Percentiles rank a stretch among this genome's conserved stretches.
Conservation (phyloP, 495 filamentous ascomycete genomes). For the Elasticomyces elasticus region DNA sequence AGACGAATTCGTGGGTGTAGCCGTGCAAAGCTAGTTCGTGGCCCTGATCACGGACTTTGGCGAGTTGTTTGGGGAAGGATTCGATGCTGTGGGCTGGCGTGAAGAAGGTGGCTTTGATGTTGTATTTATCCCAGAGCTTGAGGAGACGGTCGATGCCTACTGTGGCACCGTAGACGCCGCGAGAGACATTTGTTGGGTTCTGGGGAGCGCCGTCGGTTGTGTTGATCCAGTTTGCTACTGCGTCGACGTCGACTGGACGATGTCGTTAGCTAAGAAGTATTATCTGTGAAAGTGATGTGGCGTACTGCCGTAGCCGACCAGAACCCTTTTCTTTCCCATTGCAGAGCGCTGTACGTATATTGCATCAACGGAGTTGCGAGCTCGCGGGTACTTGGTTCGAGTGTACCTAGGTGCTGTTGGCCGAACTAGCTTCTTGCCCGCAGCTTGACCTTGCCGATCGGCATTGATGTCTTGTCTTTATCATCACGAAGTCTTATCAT, state of each 20-base stretch:
- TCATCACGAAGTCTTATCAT: too few species aligned
- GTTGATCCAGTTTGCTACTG: slow-evolving; percentile 40
- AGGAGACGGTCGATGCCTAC: slow-evolving; percentile 36
- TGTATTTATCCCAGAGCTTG: slow-evolving; percentile 32
- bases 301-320: slow-evolving; percentile 28
- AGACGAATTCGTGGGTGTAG: slow-evolving; percentile 35
- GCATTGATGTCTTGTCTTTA: too few species aligned
- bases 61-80: slow-evolving; percentile 32
- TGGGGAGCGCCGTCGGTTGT: slow-evolving; percentile 23
- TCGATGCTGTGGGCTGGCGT: slow-evolving; percentile 34
- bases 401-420: neutral
- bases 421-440: neutral
- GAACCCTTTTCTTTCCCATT: slow-evolving; percentile 26
- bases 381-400: neutral
- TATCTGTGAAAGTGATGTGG: neutral
- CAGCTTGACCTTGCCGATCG: too few species aligned
- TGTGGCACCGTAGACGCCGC: slow-evolving; percentile 35
- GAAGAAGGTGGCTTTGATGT: slow-evolving; percentile 38
- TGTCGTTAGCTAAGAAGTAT: slow-evolving; percentile 32
- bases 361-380: neutral
- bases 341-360: neutral
- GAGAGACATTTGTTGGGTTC: slow-evolving; percentile 29
- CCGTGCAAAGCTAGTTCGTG: slow-evolving; percentile 38
- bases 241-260: slow-evolving; percentile 40
- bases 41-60: slow-evolving; percentile 33